Evolutionary conservation across 2,329 filamentous ascomycete species (phyloP), one percentile per base, ranked within the genome.

Genomic region (Annulohypoxylon truncatum): DNA sequence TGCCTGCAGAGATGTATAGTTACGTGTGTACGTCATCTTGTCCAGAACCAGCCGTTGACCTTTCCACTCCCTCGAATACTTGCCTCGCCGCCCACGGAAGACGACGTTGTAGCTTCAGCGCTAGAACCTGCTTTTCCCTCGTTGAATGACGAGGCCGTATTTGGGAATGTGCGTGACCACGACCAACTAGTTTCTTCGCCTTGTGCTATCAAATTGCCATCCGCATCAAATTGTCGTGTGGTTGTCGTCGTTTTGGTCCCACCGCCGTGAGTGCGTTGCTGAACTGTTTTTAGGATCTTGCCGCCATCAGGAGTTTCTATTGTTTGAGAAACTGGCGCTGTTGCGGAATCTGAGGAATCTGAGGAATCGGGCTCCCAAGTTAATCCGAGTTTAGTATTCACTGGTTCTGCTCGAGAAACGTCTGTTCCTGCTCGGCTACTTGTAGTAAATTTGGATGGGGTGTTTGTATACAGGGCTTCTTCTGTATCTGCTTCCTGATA

Each of bases 281-380:
- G 58, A 3, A 66, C 59, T 4, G 66, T 71, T 20, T 57, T 67
- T 6, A 73, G 42, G 2, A 61, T 62, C 59, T 66, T 76, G 33
- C 71, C 73, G 2, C 75, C 75, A 48, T 72, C 72, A 2, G 68
- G 51, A 5, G 61, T 70, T 24, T 67, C 52, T 7, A 55, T 55
- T 8, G 61, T 68, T 15, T 70, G 44, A 13, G 61, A 56, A 13
- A 31, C 20, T 12, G 67, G 31, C 4, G 26, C 29, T 22, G 68
- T 48, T 15, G 61, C 31, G 44, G 53, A 29, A 40, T 29, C 29
- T 7, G 18, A 10, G 44, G 53, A 29, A 40, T 29, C 29, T 7
- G 18, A 10, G 26, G 51, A 28, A 42, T 31, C 29, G 12, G 48
- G 29, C 35, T 31, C 20, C 12, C 18, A 40, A 35, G 10, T 53